Percentiles rank a stretch among this genome's conserved stretches.
Evolutionary conservation across 2,329 filamentous ascomycete genomes (phyloP).

Genomic region (Cladosporium sp.): DNA sequence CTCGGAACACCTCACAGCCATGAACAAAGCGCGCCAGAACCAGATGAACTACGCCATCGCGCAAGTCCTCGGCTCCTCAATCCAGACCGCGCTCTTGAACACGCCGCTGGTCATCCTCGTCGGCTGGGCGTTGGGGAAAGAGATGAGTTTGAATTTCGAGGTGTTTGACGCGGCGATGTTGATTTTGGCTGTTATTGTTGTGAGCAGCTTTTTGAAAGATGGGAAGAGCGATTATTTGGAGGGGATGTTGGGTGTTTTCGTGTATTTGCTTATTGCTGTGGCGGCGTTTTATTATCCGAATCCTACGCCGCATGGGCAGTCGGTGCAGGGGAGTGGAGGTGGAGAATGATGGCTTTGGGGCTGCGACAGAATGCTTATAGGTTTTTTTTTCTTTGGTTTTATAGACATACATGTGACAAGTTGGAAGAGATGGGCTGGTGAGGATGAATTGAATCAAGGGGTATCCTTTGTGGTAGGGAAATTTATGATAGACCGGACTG

Average conservation of each 20-base stretch:
- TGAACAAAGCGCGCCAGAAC: constrained; percentile 82
- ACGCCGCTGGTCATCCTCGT: constrained; percentile 80
- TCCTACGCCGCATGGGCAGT: constrained; percentile 35
- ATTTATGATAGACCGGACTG: background rate
- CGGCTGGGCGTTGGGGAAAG: constrained; percentile 72
- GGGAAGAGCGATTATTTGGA: constrained; percentile 90
- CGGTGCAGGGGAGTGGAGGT: constrained; percentile 12
- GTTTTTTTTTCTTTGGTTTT: background rate
- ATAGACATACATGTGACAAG: background rate
- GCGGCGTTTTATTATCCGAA: constrained; percentile 64
- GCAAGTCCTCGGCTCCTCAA: constrained; percentile 81
- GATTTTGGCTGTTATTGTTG: constrained; percentile 80
- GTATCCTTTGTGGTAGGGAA: background rate
- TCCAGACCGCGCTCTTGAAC: constrained; percentile 88
- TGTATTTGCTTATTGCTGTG: constrained; percentile 65
- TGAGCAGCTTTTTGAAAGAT: constrained; percentile 84
- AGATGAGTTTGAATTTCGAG: constrained; percentile 81
- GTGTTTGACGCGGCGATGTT: constrained; percentile 82
- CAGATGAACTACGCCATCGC: constrained; percentile 77
- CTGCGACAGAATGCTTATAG: background rate
- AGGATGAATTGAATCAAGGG: background rate
- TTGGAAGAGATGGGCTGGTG: background rate
- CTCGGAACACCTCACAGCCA: constrained; percentile 78
- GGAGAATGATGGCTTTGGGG: background rate
- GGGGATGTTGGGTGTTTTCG: constrained; percentile 74